These are phyloP conservation scores for Apophysomyces sp. DNA, from an alignment of 371 early-diverging fungal species.

Conservation along the genomic window DNA sequence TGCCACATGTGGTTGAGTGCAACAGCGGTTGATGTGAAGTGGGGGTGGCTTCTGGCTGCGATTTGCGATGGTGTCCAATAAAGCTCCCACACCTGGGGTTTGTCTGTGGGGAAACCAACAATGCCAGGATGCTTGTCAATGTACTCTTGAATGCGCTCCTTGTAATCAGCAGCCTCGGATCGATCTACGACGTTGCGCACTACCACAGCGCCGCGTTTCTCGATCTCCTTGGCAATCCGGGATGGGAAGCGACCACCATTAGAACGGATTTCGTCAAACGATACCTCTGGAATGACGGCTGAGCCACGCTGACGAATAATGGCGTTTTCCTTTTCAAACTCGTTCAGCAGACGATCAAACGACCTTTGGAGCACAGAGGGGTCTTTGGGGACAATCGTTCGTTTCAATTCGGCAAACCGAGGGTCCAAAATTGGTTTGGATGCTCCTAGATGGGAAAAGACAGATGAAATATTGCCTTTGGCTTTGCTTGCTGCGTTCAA, in stretches of 20 bases:
- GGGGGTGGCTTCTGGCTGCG: constrained; percentile 26
- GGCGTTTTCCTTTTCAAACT: constrained; percentile 24
- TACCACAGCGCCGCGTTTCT: constrained; percentile 34
- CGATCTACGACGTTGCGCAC: constrained; percentile 29
- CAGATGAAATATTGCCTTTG: constrained; percentile 43
- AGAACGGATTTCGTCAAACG: constrained; percentile 22
- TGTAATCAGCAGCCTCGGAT: constrained; percentile 30
- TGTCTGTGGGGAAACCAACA: constrained; percentile 31
- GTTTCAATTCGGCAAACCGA: constrained; percentile 22
- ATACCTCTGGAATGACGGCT: constrained; percentile 26
- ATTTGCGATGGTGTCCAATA: constrained; percentile 39
- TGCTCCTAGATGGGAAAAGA: constrained; percentile 36
- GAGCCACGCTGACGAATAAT: constrained; percentile 31
- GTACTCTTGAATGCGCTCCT: constrained; percentile 28
- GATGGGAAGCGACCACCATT: constrained; percentile 36
- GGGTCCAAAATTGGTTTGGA: constrained; percentile 23
- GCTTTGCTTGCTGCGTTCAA: constrained; percentile 15
- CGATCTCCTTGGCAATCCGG: constrained; percentile 17
- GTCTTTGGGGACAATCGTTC: constrained; percentile 23
- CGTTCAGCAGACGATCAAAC: constrained; percentile 22
- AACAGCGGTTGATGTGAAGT: constrained; percentile 23
- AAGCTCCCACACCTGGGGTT: constrained; percentile 42
- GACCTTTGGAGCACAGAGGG: constrained; percentile 20
- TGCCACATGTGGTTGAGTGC: constrained; percentile 41
- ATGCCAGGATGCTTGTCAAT: constrained; percentile 20